A percentile compares a stretch with the other conserved stretches of the same genome.
These are phyloP conservation scores for Heterobasidion annosum DNA, from an alignment of 1,284 basidiomycete species.

Conservation along the genomic window DNA sequence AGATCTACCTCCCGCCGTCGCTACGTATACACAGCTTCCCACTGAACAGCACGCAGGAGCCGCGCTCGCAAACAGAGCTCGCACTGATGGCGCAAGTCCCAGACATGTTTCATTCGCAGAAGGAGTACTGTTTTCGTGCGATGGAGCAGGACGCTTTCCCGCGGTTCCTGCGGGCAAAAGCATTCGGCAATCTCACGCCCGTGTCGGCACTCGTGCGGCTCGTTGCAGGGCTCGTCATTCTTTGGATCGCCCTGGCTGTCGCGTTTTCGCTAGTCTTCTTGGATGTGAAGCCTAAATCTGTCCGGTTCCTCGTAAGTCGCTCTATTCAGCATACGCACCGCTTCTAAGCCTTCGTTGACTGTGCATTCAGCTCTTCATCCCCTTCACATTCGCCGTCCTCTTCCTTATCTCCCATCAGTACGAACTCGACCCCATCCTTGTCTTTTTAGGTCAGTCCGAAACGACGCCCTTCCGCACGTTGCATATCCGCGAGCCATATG, in stretches of 20 bases:
- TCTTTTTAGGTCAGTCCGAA: conserved; percentile 79
- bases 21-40: conserved; percentile 78
- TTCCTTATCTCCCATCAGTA: conserved; percentile 93
- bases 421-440: conserved; percentile 88
- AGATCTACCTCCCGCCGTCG: conserved; percentile 90
- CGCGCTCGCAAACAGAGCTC: conserved; percentile 60
- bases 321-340: not conserved
- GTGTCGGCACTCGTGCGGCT: conserved; percentile 81
- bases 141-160: conserved; percentile 99
- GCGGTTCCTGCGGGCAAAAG: conserved; percentile 90
- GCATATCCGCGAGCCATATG: conserved; percentile 84
- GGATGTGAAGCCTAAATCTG: conserved; percentile 82
- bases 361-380: conserved; percentile 74
- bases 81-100: conserved; percentile 84
- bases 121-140: conserved; percentile 94
- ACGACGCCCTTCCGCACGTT: conserved; percentile 91
- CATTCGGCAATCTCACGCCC: conserved; percentile 94
- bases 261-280: conserved; percentile 92
- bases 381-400: conserved; percentile 85
- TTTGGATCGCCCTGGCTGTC: conserved; percentile 88
- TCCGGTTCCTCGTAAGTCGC: conserved; percentile 87
- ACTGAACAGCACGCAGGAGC: conserved; percentile 60
- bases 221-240: conserved; percentile 73
- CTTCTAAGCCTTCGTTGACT: conserved; percentile 8
- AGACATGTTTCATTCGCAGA: conserved; percentile 95